A percentile compares a stretch with the other conserved stretches of the same genome.
Evolutionary conservation across 2,329 filamentous ascomycete species (phyloP).

Genomic region (Neofusicoccum parvum): DNA sequence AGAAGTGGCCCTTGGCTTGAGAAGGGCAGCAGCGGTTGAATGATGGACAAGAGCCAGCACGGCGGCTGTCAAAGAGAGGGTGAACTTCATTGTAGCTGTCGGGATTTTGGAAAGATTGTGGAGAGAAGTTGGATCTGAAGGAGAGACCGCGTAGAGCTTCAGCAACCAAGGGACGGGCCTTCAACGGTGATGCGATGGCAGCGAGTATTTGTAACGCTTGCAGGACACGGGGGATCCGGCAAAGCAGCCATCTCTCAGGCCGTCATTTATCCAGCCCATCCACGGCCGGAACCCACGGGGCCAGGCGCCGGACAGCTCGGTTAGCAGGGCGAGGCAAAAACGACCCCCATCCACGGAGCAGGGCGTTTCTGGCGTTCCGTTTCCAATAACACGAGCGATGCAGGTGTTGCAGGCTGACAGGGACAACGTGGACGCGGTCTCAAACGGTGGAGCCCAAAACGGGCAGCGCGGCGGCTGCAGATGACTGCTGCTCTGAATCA

Average conservation of each 20-base stretch:
- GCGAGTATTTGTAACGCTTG: slow-evolving; percentile 1
- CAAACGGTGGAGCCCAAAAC: background rate
- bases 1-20: slow-evolving; percentile 7
- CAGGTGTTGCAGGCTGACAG: background rate
- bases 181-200: background rate
- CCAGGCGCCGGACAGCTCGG: background rate
- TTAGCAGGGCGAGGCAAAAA: background rate
- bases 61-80: background rate
- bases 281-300: background rate
- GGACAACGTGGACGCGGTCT: background rate
- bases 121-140: background rate
- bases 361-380: background rate
- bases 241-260: background rate
- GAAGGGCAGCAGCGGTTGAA: background rate
- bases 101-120: background rate
- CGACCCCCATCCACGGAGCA: background rate
- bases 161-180: background rate
- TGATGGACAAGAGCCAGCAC: slow-evolving; percentile 2
- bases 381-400: slow-evolving; percentile 3
- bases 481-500: background rate
- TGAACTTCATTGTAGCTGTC: background rate
- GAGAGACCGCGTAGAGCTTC: background rate
- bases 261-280: background rate
- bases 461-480: background rate
- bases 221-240: background rate